Conservation (phyloP, 768 basidiomycete genomes). For the Leucocoprinus sp. region DNA sequence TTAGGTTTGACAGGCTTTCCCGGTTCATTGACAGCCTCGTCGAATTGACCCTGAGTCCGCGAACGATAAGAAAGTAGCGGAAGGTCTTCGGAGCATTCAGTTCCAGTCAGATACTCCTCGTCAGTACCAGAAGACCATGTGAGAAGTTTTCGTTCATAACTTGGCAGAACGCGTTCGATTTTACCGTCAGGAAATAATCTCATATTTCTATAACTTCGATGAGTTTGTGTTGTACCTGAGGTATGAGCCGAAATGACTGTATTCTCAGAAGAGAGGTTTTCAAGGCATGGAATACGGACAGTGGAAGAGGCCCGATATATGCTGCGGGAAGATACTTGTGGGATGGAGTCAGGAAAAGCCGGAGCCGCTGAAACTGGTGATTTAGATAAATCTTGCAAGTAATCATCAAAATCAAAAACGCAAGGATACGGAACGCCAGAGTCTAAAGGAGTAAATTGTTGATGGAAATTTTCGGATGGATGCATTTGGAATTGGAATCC, state of each 20-base stretch:
- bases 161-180: not conserved
- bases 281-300: not conserved
- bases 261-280: not conserved
- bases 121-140: not conserved
- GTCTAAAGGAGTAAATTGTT: not conserved
- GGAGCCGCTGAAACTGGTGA: not conserved
- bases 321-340: not conserved
- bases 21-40: no score
- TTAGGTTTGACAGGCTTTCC: no score
- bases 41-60: no score
- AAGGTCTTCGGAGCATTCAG: not conserved
- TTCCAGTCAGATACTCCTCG: not conserved
- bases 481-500: not conserved
- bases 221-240: not conserved
- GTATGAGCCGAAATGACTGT: not conserved
- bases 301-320: not conserved
- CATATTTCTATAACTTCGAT: not conserved
- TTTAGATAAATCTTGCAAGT: not conserved
- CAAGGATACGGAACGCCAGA: conserved; percentile 3
- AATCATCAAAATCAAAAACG: conserved; percentile 6
- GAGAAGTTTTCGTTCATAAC: not conserved
- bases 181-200: no score
- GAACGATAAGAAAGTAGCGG: no score
- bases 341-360: not conserved
- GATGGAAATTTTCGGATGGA: not conserved